phyloP scores from a whole-genome alignment of 108 stramenopile species.

The Cyclotella atomus region DNA sequence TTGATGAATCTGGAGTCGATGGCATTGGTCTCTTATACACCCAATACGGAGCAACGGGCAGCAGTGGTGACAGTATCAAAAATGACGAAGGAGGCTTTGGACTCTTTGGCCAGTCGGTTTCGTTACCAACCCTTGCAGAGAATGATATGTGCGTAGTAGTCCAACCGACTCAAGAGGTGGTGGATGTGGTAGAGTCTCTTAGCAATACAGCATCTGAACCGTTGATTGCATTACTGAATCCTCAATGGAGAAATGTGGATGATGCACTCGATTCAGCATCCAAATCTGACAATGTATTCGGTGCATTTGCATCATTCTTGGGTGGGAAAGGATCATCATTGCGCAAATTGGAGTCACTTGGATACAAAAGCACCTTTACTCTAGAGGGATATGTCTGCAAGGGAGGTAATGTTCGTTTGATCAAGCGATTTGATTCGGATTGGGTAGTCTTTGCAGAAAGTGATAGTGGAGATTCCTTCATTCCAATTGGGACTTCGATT shows the following conservation, averaged over 20 bases:
- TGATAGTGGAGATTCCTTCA: conserved; percentile 69
- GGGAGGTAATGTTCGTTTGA: conserved; percentile 81
- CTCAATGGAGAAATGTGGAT: conserved; percentile 89
- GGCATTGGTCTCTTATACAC: conserved; percentile 82
- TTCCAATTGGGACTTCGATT: conserved; percentile 58
- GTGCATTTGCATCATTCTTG: conserved; percentile 78
- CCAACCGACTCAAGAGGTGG: conserved; percentile 82
- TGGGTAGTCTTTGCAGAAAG: conserved; percentile 88
- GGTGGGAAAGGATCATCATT: conserved; percentile 86
- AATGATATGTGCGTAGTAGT: conserved; percentile 77
- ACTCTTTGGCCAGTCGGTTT: conserved; percentile 32
- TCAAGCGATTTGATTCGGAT: conserved; percentile 81
- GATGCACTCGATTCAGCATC: conserved; percentile 85
- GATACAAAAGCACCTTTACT: conserved; percentile 63
- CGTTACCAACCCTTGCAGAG: conserved; percentile 45
- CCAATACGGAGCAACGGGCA: conserved; percentile 33
- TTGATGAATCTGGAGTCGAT: conserved; percentile 91
- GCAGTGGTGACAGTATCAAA: neutral
- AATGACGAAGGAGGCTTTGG: conserved; percentile 26
- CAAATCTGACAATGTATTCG: conserved; percentile 59
- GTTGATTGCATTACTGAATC: conserved; percentile 75
- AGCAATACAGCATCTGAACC: conserved; percentile 30
- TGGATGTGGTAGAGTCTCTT: conserved; percentile 65
- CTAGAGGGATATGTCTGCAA: conserved; percentile 89
- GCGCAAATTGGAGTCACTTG: conserved; percentile 60